A percentile compares a stretch with the other conserved stretches of the same genome.
Evolutionary conservation across 345 rosid genomes (phyloP).

Genomic region (Pistacia vera): DNA sequence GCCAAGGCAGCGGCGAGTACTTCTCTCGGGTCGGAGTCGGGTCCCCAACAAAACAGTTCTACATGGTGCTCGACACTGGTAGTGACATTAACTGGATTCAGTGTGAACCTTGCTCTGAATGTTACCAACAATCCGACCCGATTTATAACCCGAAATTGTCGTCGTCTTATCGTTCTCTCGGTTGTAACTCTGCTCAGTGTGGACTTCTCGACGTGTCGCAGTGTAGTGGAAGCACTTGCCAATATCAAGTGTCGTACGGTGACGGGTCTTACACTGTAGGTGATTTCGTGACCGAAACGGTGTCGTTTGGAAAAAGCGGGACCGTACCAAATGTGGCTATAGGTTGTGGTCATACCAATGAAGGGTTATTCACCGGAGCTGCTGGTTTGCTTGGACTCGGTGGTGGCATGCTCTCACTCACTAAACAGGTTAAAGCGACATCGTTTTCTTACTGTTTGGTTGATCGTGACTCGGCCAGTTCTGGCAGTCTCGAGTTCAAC

Average conservation of each 20-base stretch:
- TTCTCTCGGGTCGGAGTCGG: slow-evolving; percentile 85
- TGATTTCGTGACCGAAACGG: slow-evolving; percentile 63
- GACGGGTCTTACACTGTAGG: slow-evolving; percentile 93
- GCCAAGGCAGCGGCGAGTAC: slow-evolving; percentile 96
- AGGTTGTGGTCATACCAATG: slow-evolving; percentile 91
- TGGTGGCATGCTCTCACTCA: slow-evolving; percentile 80
- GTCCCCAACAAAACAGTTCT: slow-evolving; percentile 61
- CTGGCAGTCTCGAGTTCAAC: slow-evolving; percentile 88
- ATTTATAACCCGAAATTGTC: slow-evolving; percentile 65
- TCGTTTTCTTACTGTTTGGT: slow-evolving; percentile 92
- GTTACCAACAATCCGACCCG: slow-evolving; percentile 90
- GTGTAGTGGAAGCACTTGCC: slow-evolving; percentile 57
- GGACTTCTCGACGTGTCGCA: slow-evolving; percentile 48
- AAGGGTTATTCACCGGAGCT: slow-evolving; percentile 77
- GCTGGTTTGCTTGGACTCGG: slow-evolving; percentile 95
- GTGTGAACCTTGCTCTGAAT: slow-evolving; percentile 75
- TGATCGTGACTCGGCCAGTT: slow-evolving; percentile 65
- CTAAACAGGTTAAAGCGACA: slow-evolving; percentile 69
- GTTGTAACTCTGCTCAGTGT: slow-evolving; percentile 65
- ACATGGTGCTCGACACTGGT: slow-evolving; percentile 80
- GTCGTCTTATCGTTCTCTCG: slow-evolving; percentile 54
- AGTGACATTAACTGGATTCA: slow-evolving; percentile 92
- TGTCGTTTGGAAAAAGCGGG: slow-evolving; percentile 69
- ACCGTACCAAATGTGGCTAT: slow-evolving; percentile 44
- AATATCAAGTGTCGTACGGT: slow-evolving; percentile 85